phyloP scores from a whole-genome alignment of 2,329 filamentous ascomycete genomes.

The Penicillium sp. region DNA sequence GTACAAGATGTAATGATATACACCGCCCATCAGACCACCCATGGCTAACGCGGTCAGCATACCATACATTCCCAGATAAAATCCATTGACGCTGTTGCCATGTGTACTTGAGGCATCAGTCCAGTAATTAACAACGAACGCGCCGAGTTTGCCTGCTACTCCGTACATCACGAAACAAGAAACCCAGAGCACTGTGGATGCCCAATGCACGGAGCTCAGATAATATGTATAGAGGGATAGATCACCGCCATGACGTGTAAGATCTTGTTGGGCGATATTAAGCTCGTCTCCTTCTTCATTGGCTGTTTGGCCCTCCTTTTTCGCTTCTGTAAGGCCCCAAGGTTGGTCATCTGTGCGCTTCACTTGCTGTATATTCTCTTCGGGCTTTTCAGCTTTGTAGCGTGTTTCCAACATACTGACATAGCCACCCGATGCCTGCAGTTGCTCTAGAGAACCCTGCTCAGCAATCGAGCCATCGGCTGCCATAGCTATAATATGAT shows the following conservation, averaged over 20 bases:
- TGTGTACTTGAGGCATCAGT: background rate
- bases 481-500: conserved; percentile 40
- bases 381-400: conserved; percentile 4
- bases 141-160: background rate
- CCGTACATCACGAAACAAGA: background rate
- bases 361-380: background rate
- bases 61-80: conserved; percentile 35
- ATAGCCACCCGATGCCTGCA: conserved; percentile 36
- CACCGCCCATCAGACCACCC: background rate
- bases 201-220: conserved; percentile 33
- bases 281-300: conserved; percentile 1
- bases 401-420: conserved; percentile 36
- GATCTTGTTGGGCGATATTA: conserved; percentile 19
- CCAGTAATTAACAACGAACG: conserved; percentile 9
- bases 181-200: conserved; percentile 12
- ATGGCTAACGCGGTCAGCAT: conserved; percentile 19
- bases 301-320: background rate
- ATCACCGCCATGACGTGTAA: conserved; percentile 34
- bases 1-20: conserved; percentile 5
- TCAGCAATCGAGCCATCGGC: conserved; percentile 35
- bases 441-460: conserved; percentile 37
- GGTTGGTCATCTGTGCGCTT: background rate
- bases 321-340: background rate
- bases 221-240: conserved; percentile 41
- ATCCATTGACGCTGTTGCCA: conserved; percentile 4